These are phyloP conservation scores for Polysphondylium violaceum DNA, from an alignment of 78 protist species.

Conservation along the genomic window DNA sequence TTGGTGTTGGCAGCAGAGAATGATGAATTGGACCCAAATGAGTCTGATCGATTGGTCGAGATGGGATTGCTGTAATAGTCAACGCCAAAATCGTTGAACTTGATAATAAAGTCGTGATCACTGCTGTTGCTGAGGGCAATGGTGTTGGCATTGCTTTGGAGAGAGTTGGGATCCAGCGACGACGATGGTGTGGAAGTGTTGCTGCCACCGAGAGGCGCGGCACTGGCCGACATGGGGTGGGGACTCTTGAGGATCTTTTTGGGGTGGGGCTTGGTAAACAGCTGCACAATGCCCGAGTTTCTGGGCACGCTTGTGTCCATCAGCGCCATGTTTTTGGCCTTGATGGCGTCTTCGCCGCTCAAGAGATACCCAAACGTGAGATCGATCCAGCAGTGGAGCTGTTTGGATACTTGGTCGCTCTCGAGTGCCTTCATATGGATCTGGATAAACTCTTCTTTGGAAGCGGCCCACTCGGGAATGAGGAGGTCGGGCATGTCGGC, in stretches of 20 bases:
- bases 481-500: constrained; percentile 87
- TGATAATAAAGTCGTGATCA: constrained; percentile 14
- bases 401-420: constrained; percentile 86
- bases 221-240: too few relatives aligned
- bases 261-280: constrained; percentile 90
- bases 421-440: constrained; percentile 93
- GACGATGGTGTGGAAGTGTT: too few relatives aligned
- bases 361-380: constrained; percentile 95
- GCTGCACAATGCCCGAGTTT: constrained; percentile 85
- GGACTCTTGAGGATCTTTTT: constrained; percentile 16
- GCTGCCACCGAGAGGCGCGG: too few relatives aligned
- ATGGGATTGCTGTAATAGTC: not conserved
- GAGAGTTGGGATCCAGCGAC: too few relatives aligned
- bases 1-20: not conserved
- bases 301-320: constrained; percentile 56
- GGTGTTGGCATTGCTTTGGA: not conserved
- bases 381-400: constrained; percentile 98
- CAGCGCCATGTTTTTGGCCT: constrained; percentile 72
- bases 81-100: constrained; percentile 4
- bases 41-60: constrained; percentile 33
- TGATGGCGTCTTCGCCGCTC: constrained; percentile 84
- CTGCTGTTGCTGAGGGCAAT: not conserved
- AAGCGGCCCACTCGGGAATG: constrained; percentile 90
- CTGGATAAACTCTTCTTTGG: constrained; percentile 91
- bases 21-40: constrained; percentile 10